These are phyloP conservation scores for Rhododendron kiyosumense DNA, from an alignment of 148 eudicot species.

Conservation along the genomic window DNA sequence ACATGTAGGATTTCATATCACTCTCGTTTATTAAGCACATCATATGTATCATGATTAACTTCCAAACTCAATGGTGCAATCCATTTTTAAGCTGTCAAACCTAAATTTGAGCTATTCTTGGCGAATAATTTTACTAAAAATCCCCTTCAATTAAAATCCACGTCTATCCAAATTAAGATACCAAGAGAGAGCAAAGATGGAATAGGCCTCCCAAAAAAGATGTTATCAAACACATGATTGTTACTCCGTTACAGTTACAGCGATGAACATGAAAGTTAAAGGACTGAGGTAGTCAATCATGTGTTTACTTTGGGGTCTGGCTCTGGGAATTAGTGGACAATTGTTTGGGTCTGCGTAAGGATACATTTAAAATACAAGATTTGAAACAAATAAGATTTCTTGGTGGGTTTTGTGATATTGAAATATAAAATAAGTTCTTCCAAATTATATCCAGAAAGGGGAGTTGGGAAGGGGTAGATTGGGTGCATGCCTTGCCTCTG, in stretches of 20 bases:
- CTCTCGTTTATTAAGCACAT: neutral
- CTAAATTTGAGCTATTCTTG: neutral
- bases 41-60: neutral
- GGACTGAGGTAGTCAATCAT: neutral
- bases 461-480: neutral
- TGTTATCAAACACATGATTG: neutral
- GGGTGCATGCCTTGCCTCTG: neutral
- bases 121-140: neutral
- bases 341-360: neutral
- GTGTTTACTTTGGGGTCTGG: neutral
- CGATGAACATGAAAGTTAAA: neutral
- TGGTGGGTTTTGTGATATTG: neutral
- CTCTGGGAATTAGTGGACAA: neutral
- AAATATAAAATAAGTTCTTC: neutral
- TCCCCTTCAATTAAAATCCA: neutral
- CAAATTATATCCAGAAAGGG: neutral
- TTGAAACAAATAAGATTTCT: neutral
- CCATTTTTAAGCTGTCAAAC: neutral
- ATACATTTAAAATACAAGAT: neutral
- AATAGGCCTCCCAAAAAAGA: neutral
- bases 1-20: neutral
- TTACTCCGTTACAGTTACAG: neutral
- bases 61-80: neutral
- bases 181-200: neutral
- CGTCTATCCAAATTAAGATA: neutral